These are phyloP conservation scores for Phaeosphaeriaceae sp. DNA, from an alignment of 2,329 filamentous ascomycete genomes.

Conservation along the genomic window DNA sequence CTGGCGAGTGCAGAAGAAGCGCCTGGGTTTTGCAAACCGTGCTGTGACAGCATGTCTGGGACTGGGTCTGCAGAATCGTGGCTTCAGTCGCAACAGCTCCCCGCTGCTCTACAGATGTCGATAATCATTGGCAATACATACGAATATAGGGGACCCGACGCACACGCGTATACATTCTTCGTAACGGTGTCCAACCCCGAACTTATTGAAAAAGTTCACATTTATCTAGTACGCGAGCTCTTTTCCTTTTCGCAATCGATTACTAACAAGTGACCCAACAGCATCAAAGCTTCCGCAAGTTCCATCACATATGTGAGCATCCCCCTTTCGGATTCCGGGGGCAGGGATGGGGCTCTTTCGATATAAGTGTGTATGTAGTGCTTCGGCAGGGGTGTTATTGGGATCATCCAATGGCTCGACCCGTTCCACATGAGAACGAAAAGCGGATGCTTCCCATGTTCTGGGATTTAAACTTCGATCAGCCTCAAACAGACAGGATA, in stretches of 20 bases:
- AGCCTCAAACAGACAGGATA: not conserved
- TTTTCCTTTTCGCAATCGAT: not conserved
- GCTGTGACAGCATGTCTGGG: not conserved
- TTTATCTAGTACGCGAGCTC: not conserved
- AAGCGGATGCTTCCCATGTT: conserved; percentile 1
- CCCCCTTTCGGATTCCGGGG: not conserved
- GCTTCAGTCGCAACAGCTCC: not conserved
- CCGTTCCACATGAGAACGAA: not conserved
- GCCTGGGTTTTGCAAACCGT: not conserved
- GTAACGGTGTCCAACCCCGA: not conserved
- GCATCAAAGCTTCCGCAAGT: conserved; percentile 2
- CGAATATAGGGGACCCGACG: too few species aligned
- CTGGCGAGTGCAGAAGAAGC: not conserved
- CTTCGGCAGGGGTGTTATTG: not conserved
- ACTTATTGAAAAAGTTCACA: not conserved
- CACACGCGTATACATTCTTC: not conserved
- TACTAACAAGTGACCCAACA: not conserved
- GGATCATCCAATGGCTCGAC: not conserved
- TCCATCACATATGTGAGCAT: not conserved
- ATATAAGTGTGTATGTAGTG: not conserved
- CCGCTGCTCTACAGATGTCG: not conserved
- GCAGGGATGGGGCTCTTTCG: not conserved
- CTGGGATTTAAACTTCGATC: not conserved
- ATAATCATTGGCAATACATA: conserved; percentile 2
- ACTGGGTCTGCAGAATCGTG: not conserved